Evolutionary conservation across 179 eudicot species (phyloP), one percentile per base, ranked within the genome.

Genomic region (Pouteria campechiana): DNA sequence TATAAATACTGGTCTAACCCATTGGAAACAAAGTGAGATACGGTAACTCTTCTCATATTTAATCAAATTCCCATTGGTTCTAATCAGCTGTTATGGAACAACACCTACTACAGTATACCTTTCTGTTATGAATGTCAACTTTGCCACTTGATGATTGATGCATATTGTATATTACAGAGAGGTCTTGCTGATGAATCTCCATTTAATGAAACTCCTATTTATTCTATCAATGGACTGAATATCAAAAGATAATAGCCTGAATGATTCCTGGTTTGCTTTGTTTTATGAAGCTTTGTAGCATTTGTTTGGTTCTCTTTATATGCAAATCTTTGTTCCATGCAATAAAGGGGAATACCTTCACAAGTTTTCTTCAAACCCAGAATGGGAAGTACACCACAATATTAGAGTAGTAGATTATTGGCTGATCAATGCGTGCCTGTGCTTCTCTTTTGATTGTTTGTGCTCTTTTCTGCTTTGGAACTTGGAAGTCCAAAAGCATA

Each of bases 1-100:
- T 81, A 61, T 55, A 81, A 55, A 60, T 81, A 89, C 53, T 89
- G 97, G 97, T 89, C 97, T 19, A 89, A 85, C 56, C 93, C 97
- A 19, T 60, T 89, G 3, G 97, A 89, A 60, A 78, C 95, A 47
- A 81, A 63, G 97, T 89, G 57, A 68, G 75, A 13, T 36, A 46
- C 22, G 3, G 55, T 37, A 10, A 15, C 2, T 16, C 16, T 42
- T 24, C 13, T 40, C 6, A 1, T 54, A 38, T 25, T 37, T n/a
- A n/a, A n/a, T n/a, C n/a, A n/a, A n/a, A n/a, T n/a, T n/a, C n/a
- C n/a, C n/a, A n/a, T n/a, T n/a, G n/a, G n/a, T n/a, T n/a, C n/a
- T n/a, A n/a, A n/a, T n/a, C n/a, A n/a, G n/a, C n/a, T n/a, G n/a
- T n/a, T n/a, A n/a, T n/a, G n/a, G n/a, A n/a, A n/a, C n/a, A n/a